Evolutionary conservation across 768 basidiomycete genomes (phyloP).

Genomic region (Naganishia kalamii): DNA sequence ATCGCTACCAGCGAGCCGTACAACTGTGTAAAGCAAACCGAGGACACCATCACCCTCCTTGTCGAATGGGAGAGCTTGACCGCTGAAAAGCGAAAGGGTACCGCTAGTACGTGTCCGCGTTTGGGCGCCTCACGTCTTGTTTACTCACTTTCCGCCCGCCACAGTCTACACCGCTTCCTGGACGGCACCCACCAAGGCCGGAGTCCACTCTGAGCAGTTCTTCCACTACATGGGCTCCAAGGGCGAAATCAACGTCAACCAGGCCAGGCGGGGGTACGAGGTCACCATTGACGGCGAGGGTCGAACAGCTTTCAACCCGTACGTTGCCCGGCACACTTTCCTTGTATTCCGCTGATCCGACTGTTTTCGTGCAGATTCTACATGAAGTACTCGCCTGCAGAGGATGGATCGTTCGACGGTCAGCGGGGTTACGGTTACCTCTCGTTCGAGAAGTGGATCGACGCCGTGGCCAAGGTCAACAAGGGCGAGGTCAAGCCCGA

Average conservation of each 20-base stretch:
- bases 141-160: not conserved
- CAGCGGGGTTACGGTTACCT: slow-evolving; percentile 85
- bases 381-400: slow-evolving; percentile 91
- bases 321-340: slow-evolving; percentile 45
- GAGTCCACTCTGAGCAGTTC: slow-evolving; percentile 83
- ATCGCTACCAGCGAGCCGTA: slow-evolving; percentile 85
- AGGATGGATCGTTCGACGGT: slow-evolving; percentile 87
- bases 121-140: not conserved
- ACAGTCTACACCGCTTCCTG: slow-evolving; percentile 83
- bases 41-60: slow-evolving; percentile 89
- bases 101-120: slow-evolving; percentile 48
- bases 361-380: slow-evolving; percentile 50
- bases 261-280: slow-evolving; percentile 89
- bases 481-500: slow-evolving; percentile 59
- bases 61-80: slow-evolving; percentile 85
- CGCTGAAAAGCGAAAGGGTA: slow-evolving; percentile 69
- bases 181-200: slow-evolving; percentile 80
- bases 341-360: slow-evolving; percentile 16
- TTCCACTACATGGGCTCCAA: slow-evolving; percentile 96
- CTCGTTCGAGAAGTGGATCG: slow-evolving; percentile 87
- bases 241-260: slow-evolving; percentile 89
- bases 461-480: slow-evolving; percentile 61
- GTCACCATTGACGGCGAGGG: slow-evolving; percentile 78
- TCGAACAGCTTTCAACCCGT: slow-evolving; percentile 71
- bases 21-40: slow-evolving; percentile 71